Evolutionary conservation across 352 stramenopile genomes (phyloP), one percentile per base, ranked within the genome.

Genomic region (Phytophthora chlamydospora): DNA sequence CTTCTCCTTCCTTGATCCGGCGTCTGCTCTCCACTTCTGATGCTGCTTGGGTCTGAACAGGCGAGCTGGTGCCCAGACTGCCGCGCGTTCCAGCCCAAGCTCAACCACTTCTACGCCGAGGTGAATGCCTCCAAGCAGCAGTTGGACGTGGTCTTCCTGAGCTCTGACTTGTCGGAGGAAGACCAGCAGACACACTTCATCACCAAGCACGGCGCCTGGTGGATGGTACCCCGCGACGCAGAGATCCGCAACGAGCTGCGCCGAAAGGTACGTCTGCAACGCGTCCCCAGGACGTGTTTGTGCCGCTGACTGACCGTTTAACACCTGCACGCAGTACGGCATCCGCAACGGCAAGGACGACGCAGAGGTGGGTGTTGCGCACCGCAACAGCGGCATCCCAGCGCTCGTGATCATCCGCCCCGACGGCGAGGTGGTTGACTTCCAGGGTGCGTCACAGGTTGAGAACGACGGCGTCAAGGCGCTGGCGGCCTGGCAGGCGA

Each of bases 11-110:
- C 7, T 21, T 38, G 21, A 24, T 24, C 21, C 21, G 21, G 33
- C 1, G 7, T 39, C n/a, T 21, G 14, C 5, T 29, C 21, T 39
- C 11, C 14, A 49, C 17, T 47, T 14, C 40, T 56, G 31, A 47
- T 32, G 24, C 27, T 69, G 21, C 40, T 52, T 31, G 16, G 21
- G 6, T 53, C 38, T 75, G 62, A 68, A 58, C 33, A 93, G 81
- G 85, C 85, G 17, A 80, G 90, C 48, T 92, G 85, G 85, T 93
- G 85, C 49, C 83, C 83, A 3, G 74, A 91, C 66, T 93, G 85
- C 73, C 82, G 80, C 43, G 66, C 64, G 14, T 91, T 93, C 70
- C 80, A 89, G 51, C 85, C 83, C 12, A 66, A 68, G 55, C 67
- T 93, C 21, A 91, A 91, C 51, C 57, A 70, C 12, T 91, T 88